Base-by-base conservation (phyloP, 139 green algal species). In the Chlamydomonas urium region DNA sequence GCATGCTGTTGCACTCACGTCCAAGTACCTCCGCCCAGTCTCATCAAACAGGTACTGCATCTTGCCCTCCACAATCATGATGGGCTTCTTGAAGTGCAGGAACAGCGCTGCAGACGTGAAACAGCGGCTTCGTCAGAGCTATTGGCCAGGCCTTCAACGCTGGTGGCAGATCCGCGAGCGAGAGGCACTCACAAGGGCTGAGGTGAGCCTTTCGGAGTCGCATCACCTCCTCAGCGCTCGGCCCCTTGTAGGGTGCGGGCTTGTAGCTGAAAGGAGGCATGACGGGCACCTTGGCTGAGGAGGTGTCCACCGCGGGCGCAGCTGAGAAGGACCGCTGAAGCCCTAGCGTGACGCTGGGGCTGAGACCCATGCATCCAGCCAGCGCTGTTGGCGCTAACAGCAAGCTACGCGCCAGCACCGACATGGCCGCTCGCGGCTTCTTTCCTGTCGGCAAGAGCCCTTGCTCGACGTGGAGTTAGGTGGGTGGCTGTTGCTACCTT, bases 31-130 rank as follows among this genome's bases (percentile, higher is more conserved):
- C 10, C 87, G 75, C 0, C 94, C 94, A 17, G 56, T 90, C 72
- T 98, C 94, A 69, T 98, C 94, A 67, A 87, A 98, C 35, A 98
- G 76, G 79, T 98, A 98, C 81, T 98, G 94, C 94, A 96, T 96
- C 65, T 93, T 91, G 63, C 94, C 94, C 61, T 98, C 92, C 35
- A 90, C 85, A 3, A 98, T 95, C 88, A 97, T 97, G 0, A 98
- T 84, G 1, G 93, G 90, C 66, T 91, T 84, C 75, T 91, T 90
- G 86, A 94, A 97, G 72, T 93, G 90, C 26, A 81, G 77, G 65
- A 91, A 93, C 0, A 97, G 77, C 0, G 86, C 89, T 89, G 86
- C 45, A 31, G 42, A 38, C 28, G 26, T 26, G 26, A 62, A 19
- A 29, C 28, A 37, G 68, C 34, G 4, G 32, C 3, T 21, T 34